Percentiles rank a stretch among this genome's conserved stretches.
phyloP scores from a whole-genome alignment of 1,284 basidiomycete species.

The Athelia psychrophila region DNA sequence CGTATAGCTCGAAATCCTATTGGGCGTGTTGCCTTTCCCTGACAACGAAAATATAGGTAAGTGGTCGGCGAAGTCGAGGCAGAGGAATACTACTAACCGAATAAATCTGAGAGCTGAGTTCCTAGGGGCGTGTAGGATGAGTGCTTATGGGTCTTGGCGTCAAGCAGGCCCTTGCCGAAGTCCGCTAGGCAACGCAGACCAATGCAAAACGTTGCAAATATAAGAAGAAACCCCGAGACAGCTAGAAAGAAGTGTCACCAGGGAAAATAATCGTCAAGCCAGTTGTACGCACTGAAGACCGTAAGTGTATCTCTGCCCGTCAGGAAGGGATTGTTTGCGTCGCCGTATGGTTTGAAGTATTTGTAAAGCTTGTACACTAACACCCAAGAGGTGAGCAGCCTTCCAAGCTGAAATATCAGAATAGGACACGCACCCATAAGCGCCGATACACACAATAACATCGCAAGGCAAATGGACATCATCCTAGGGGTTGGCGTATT shows the following conservation, averaged over 20 bases:
- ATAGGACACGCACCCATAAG: conserved; percentile 39
- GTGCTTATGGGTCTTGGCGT: conserved; percentile 17
- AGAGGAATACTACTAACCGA: too few relatives aligned
- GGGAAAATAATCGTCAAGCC: background rate
- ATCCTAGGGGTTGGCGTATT: conserved; percentile 4
- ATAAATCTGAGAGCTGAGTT: too few relatives aligned
- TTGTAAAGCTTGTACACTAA: conserved; percentile 23
- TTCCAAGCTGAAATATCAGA: background rate
- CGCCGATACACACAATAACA: conserved; percentile 73
- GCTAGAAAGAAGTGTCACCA: conserved; percentile 4
- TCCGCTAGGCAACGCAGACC: conserved; percentile 22
- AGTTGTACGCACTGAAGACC: conserved; percentile 23
- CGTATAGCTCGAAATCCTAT: background rate
- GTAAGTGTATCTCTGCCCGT: conserved; percentile 18
- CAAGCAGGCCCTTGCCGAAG: conserved; percentile 21
- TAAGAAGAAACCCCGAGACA: conserved; percentile 16
- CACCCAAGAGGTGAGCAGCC: background rate
- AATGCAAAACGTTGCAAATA: conserved; percentile 18
- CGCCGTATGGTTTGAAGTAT: conserved; percentile 16
- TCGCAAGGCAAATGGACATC: conserved; percentile 43
- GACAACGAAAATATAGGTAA: background rate
- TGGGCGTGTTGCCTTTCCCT: background rate
- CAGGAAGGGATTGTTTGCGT: conserved; percentile 10
- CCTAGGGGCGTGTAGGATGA: background rate
- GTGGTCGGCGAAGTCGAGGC: background rate